These are phyloP conservation scores for Aureobasidium namibiae DNA, from an alignment of 2,329 filamentous ascomycete genomes.

Conservation along the genomic window DNA sequence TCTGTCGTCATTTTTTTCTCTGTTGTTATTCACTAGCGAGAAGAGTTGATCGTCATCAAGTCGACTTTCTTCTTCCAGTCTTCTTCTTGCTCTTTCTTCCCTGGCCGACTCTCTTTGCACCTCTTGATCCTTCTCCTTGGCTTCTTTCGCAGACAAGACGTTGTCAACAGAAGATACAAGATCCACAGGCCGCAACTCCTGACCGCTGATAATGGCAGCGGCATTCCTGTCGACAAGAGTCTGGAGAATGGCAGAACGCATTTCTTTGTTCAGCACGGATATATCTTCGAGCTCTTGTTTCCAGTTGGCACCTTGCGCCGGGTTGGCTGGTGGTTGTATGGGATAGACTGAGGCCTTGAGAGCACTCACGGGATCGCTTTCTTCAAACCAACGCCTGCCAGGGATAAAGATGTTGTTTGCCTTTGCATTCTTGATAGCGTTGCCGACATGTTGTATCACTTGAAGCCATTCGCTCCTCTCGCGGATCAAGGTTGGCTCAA, in stretches of 20 bases:
- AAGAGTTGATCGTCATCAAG: conserved; percentile 4
- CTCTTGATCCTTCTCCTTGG: not conserved
- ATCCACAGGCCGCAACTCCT: not conserved
- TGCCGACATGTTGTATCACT: not conserved
- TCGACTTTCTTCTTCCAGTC: conserved; percentile 1
- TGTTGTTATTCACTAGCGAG: not conserved
- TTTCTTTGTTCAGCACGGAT: not conserved
- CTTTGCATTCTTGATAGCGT: not conserved
- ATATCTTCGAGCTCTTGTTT: not conserved
- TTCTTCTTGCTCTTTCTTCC: conserved; percentile 1
- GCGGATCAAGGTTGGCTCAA: not conserved
- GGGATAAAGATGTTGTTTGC: not conserved
- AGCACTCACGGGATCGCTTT: not conserved
- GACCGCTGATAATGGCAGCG: not conserved
- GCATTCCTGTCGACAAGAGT: not conserved
- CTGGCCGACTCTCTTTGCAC: not conserved
- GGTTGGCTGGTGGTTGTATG: not conserved
- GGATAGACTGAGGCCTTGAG: not conserved
- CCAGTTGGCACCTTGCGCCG: not conserved
- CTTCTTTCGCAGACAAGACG: not conserved
- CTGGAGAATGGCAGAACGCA: not conserved
- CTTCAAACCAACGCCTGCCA: not conserved
- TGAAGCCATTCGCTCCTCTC: not conserved
- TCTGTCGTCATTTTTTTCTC: not conserved
- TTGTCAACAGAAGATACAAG: not conserved